Percentiles rank a stretch among this genome's conserved stretches.
Evolutionary conservation across 139 green algal species (phyloP).

Genomic region (Chloropicon primus): DNA sequence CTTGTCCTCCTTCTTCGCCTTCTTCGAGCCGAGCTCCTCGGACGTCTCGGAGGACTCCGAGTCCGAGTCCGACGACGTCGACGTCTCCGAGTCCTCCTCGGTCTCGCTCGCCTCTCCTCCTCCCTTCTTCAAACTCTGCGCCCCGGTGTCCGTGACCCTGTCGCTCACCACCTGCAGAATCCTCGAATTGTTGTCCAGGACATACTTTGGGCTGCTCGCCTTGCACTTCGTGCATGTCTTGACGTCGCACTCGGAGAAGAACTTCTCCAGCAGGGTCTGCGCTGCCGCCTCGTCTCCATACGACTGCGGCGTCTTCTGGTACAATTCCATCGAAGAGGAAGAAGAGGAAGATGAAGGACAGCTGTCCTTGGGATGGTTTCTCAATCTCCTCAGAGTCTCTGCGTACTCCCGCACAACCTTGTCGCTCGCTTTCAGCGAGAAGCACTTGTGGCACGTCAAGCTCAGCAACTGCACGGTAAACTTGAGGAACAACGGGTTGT

Average conservation of each 20-base stretch:
- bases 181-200: slow-evolving; percentile 25
- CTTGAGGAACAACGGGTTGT: slow-evolving; percentile 90
- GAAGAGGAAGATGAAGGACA: neutral
- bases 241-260: slow-evolving; percentile 46
- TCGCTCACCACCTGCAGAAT: slow-evolving; percentile 24
- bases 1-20: slow-evolving; percentile 11
- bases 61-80: slow-evolving; percentile 1
- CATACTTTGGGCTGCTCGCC: slow-evolving; percentile 35
- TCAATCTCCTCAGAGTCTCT: neutral
- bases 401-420: slow-evolving; percentile 32
- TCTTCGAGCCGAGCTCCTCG: neutral
- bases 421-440: slow-evolving; percentile 60
- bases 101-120: slow-evolving; percentile 19
- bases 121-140: slow-evolving; percentile 5
- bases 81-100: neutral
- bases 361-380: neutral
- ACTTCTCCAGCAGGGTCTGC: slow-evolving; percentile 43
- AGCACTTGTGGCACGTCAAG: slow-evolving; percentile 78
- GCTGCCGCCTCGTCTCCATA: neutral
- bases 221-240: slow-evolving; percentile 73
- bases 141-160: slow-evolving; percentile 4
- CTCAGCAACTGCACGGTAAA: slow-evolving; percentile 70
- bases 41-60: slow-evolving; percentile 8
- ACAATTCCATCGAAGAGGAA: neutral
- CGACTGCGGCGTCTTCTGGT: slow-evolving; percentile 25